These are phyloP conservation scores for Sphagnum contortum DNA, from an alignment of 225 moss, liverwort and hornwort genomes.

Conservation along the genomic window DNA sequence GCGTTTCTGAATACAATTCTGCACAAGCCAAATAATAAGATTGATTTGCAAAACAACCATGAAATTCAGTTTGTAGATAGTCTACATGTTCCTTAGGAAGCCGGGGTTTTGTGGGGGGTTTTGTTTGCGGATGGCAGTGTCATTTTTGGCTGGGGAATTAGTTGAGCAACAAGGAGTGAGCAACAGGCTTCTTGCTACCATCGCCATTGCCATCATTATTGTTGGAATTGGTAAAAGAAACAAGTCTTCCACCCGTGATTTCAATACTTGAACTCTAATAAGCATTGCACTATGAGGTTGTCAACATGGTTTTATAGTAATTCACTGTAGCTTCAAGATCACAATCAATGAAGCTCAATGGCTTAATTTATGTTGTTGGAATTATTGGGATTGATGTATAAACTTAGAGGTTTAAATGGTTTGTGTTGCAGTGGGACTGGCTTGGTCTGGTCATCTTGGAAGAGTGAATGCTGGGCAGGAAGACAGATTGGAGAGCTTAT, in stretches of 20 bases:
- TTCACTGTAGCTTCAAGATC: background rate
- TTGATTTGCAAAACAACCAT: background rate
- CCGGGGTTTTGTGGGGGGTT: background rate
- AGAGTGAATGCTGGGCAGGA: slow-evolving; percentile 23
- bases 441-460: slow-evolving; percentile 23
- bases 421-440: slow-evolving; percentile 13
- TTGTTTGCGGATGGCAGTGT: slow-evolving; percentile 12
- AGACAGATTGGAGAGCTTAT: slow-evolving; percentile 15
- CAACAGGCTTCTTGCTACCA: slow-evolving; percentile 8
- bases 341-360: background rate
- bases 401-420: background rate
- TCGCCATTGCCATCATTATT: slow-evolving; percentile 17
- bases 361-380: background rate
- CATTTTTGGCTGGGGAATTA: slow-evolving; percentile 21
- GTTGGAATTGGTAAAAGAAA: slow-evolving; percentile 15
- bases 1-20: background rate
- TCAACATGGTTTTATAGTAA: background rate
- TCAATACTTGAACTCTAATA: background rate
- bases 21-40: background rate
- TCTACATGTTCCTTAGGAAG: background rate
- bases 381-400: background rate
- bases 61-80: background rate
- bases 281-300: background rate
- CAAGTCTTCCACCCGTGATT: background rate
- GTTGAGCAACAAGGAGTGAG: slow-evolving; percentile 13